Evolutionary conservation across 768 basidiomycete species (phyloP), one percentile per base, ranked within the genome.

Genomic region (Melanogaster broomeanus): DNA sequence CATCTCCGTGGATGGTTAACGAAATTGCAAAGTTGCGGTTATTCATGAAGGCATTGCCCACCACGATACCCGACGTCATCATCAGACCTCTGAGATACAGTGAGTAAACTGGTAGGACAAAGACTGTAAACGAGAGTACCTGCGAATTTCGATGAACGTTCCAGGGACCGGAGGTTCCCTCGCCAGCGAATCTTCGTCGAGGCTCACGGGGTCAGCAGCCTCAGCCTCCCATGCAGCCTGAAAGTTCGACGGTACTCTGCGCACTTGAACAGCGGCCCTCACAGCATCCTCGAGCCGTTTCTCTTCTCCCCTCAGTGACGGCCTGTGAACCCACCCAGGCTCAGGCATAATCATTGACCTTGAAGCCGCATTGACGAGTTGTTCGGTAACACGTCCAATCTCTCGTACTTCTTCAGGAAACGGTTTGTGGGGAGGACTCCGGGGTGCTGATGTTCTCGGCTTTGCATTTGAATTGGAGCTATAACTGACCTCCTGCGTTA

Each of bases 121-220:
- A 25, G 42, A 47, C 18, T n/a, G 51, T 24, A 25, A 15, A 16
- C 19, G n/a, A 9, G 24, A 31, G 65, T 72, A 78, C 82, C 74
- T 78, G 57, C 81, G 70, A 31, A 77, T 58, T 57, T 84, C 83
- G 11, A 83, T 69, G 41, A 83, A 81, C 18, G 80, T 72, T 2
- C 81, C 83, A 8, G 71, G 73, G 18, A 35, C n/a, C 10, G 64
- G 62, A 27, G 74, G 54, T 12, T 52, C 47, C 24, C 19, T 58
- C 30, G 49, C 45, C n/a, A 42, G 13, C 3, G 42, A 48, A 4
- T 55, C 62, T 43, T 53, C 57, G 37, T 63, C 53, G 9, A 52
- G 24, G 18, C 45, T 54, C 39, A 38, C 21, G 22, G 44, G 13
- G 16, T 61, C 59, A 28, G 55, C 60, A 13, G 45, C 56, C 12